These are phyloP conservation scores for Dimocarpus longan DNA, from an alignment of 345 rosid genomes.

Conservation along the genomic window DNA sequence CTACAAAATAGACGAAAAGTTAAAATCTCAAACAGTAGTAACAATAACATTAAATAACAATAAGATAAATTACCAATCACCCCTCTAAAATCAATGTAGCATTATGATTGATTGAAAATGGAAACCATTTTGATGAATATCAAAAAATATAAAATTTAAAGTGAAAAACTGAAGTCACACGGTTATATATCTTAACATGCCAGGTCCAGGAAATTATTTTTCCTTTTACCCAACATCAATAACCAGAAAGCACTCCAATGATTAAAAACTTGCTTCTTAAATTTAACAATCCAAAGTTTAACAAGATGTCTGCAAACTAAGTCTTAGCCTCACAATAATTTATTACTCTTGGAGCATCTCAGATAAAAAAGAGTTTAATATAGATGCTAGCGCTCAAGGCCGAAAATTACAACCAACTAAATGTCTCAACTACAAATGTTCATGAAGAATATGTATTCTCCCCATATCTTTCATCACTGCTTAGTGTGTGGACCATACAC, in stretches of 20 bases:
- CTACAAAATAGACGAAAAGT: constrained; percentile 22
- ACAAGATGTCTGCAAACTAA: neutral
- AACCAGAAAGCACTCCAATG: neutral
- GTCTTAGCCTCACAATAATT: neutral
- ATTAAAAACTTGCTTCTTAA: neutral
- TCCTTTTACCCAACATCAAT: neutral
- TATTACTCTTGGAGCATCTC: neutral
- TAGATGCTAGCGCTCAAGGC: neutral
- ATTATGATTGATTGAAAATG: neutral
- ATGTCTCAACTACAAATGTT: neutral
- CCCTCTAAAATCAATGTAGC: neutral
- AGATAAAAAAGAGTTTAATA: neutral
- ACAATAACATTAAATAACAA: neutral
- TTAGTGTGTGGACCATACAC: neutral
- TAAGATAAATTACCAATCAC: neutral
- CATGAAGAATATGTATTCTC: neutral
- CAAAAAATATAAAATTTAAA: neutral
- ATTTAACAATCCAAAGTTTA: neutral
- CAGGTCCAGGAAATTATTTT: neutral
- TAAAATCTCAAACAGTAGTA: neutral
- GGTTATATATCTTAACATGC: neutral
- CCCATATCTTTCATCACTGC: neutral
- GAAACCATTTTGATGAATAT: neutral
- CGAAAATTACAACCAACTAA: neutral
- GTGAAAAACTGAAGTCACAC: neutral